These are phyloP conservation scores for Endothia cerciana DNA, from an alignment of 2,329 filamentous ascomycete species.

Conservation along the genomic window DNA sequence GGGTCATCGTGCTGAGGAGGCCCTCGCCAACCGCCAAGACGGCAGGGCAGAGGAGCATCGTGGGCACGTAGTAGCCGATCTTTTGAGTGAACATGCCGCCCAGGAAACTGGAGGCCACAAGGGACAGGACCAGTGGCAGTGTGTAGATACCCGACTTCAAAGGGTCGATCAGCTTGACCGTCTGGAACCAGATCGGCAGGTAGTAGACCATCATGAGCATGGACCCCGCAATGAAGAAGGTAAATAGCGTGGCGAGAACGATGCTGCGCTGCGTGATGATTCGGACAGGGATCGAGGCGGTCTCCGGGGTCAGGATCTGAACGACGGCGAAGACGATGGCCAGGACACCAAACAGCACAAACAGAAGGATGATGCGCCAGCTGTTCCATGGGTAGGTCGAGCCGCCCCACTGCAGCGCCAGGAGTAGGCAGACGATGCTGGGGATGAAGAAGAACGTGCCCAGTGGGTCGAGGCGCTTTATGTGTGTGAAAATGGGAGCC, in stretches of 20 bases:
- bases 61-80: slow-evolving; percentile 63
- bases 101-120: slow-evolving; percentile 55
- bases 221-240: slow-evolving; percentile 51
- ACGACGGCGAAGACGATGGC: slow-evolving; percentile 53
- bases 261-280: slow-evolving; percentile 62
- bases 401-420: slow-evolving; percentile 68
- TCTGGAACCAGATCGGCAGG: slow-evolving; percentile 62
- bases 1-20: slow-evolving; percentile 59
- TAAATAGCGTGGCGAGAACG: slow-evolving; percentile 49
- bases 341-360: slow-evolving; percentile 53
- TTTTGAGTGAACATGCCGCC: slow-evolving; percentile 54
- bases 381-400: slow-evolving; percentile 55
- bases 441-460: slow-evolving; percentile 65
- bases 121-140: slow-evolving; percentile 58
- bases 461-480: slow-evolving; percentile 60
- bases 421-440: slow-evolving; percentile 60
- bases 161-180: slow-evolving; percentile 55
- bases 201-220: slow-evolving; percentile 62
- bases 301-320: slow-evolving; percentile 57
- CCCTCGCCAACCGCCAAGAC: slow-evolving; percentile 58
- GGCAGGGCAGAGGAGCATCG: slow-evolving; percentile 56
- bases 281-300: slow-evolving; percentile 59
- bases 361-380: slow-evolving; percentile 57
- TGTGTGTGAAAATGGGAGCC: slow-evolving; percentile 44
- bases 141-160: slow-evolving; percentile 61